Conservation (phyloP, 2,329 filamentous ascomycete genomes). For the Apiospora kogelbergensis region DNA sequence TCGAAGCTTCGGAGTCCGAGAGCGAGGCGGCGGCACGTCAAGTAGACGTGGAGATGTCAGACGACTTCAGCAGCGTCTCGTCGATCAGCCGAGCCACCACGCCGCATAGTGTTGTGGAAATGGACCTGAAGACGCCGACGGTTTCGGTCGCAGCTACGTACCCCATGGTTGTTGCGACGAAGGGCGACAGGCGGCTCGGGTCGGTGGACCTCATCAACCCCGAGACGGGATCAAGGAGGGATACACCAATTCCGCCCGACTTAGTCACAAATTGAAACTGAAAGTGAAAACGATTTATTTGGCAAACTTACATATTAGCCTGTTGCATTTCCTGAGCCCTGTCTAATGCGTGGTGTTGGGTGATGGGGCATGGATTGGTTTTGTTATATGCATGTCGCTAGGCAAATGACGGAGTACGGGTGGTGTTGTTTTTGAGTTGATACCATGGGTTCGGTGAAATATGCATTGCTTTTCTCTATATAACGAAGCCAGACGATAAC, state of each 20-base stretch:
- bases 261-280: conserved; percentile 17
- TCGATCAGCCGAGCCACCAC: conserved; percentile 35
- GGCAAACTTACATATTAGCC: conserved; percentile 7
- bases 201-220: conserved; percentile 29
- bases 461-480: neutral
- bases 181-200: conserved; percentile 21
- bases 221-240: conserved; percentile 29
- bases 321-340: conserved; percentile 17
- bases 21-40: conserved; percentile 23
- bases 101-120: conserved; percentile 31
- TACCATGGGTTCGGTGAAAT: neutral
- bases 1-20: conserved; percentile 37
- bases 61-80: conserved; percentile 37
- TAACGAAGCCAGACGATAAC: conserved; percentile 9
- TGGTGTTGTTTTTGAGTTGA: neutral
- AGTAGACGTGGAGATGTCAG: conserved; percentile 51
- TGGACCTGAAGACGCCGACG: conserved; percentile 42
- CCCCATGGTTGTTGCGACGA: conserved; percentile 1
- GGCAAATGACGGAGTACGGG: neutral
- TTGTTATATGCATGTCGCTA: conserved; percentile 7
- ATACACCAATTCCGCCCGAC: conserved; percentile 36
- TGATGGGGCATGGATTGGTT: neutral
- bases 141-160: conserved; percentile 19
- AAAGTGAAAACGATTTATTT: neutral
- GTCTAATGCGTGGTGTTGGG: neutral